Evolutionary conservation across 768 basidiomycete species (phyloP).

Genomic region (Collybiopsis luxurians): DNA sequence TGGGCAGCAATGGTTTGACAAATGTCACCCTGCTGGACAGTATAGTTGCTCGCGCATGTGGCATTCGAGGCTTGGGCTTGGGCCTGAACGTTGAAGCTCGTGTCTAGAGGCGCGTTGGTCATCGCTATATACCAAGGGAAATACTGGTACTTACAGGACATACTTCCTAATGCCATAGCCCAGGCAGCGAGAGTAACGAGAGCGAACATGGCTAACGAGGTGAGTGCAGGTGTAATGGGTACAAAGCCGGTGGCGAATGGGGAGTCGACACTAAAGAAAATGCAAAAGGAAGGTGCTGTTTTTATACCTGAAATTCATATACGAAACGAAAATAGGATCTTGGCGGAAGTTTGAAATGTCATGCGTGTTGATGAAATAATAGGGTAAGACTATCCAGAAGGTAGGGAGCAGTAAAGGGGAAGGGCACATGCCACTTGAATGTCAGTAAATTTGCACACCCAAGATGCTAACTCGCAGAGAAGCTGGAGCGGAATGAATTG

Average conservation of each 20-base stretch:
- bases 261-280: neutral
- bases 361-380: neutral
- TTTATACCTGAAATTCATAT: neutral
- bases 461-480: neutral
- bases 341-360: neutral
- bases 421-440: neutral
- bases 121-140: neutral
- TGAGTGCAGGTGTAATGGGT: neutral
- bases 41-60: slow-evolving; percentile 1
- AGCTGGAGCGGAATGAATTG: neutral
- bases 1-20: neutral
- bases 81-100: neutral
- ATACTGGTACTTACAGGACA: neutral
- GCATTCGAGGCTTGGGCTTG: neutral
- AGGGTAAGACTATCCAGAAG: too few species aligned
- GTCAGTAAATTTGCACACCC: neutral
- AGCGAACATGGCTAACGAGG: neutral
- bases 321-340: neutral
- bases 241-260: neutral
- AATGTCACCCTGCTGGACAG: slow-evolving; percentile 3
- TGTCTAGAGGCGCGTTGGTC: neutral
- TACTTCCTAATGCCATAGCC: neutral
- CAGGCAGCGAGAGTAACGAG: neutral
- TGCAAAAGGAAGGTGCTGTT: neutral
- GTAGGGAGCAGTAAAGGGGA: neutral